A percentile compares a stretch with the other conserved stretches of the same genome.
Conservation (phyloP, 441 rosid genomes). For the Corymbia calophylla region DNA sequence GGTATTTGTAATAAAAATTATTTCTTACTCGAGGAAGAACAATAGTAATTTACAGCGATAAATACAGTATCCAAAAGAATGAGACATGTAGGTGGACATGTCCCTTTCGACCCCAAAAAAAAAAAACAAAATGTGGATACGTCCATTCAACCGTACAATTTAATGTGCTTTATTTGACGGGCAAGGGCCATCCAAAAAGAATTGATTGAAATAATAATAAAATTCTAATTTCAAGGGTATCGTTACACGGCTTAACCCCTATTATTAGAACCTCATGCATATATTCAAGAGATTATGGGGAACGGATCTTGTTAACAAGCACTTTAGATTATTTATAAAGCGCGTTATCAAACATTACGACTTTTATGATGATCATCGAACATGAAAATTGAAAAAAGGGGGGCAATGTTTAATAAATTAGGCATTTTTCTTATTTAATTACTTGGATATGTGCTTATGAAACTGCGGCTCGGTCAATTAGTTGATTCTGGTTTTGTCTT, state of each 20-base stretch:
- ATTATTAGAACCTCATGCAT: not conserved
- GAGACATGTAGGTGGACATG: not conserved
- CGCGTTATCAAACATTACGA: fast-evolving
- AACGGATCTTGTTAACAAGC: not conserved
- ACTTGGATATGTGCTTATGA: not conserved
- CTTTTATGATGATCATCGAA: not conserved
- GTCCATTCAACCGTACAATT: not conserved
- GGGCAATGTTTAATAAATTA: not conserved
- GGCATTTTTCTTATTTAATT: not conserved
- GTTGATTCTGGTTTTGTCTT: not conserved
- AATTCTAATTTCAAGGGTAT: not conserved
- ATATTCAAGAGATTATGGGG: not conserved
- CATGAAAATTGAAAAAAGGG: not conserved
- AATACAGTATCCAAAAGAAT: not conserved
- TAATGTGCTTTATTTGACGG: not conserved
- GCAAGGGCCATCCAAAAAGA: not conserved
- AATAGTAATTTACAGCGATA: not conserved
- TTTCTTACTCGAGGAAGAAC: not conserved
- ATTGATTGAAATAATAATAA: not conserved
- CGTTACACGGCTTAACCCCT: fast-evolving
- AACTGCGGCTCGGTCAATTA: not conserved
- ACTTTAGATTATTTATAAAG: not conserved
- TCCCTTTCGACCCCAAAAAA: too few species aligned
- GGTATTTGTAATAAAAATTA: not conserved
- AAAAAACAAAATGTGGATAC: too few species aligned